A percentile compares a stretch with the other conserved stretches of the same genome.
These are phyloP conservation scores for Tolypocladium inflatum DNA, from an alignment of 2,329 filamentous ascomycete species.

Conservation along the genomic window DNA sequence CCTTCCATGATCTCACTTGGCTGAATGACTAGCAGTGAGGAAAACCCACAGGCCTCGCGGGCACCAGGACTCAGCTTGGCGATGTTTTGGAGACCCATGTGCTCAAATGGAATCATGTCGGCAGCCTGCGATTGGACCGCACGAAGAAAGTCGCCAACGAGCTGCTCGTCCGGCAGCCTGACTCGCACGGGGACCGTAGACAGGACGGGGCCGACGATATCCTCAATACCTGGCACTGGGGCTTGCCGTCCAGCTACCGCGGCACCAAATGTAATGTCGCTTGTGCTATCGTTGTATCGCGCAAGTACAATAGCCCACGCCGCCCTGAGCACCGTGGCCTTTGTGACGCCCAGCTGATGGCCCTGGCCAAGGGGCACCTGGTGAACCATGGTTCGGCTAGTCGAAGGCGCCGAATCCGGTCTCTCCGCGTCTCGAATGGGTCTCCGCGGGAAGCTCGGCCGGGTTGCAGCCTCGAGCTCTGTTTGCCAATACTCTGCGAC, in stretches of 20 bases:
- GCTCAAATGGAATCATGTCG: conserved; percentile 12
- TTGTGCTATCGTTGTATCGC: not conserved
- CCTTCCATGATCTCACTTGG: not conserved
- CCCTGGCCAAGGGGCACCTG: not conserved
- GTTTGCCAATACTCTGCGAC: too few species aligned
- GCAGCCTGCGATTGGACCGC: conserved; percentile 10
- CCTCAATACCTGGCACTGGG: not conserved
- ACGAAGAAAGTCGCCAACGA: conserved; percentile 5
- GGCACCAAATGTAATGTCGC: not conserved
- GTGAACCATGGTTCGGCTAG: too few species aligned
- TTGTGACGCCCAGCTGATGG: too few species aligned
- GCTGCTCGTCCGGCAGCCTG: too few species aligned
- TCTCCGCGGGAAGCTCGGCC: too few species aligned
- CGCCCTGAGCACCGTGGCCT: too few species aligned
- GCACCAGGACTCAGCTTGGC: conserved; percentile 2
- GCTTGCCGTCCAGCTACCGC: not conserved
- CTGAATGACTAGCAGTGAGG: conserved; percentile 7
- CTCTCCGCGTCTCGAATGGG: too few species aligned
- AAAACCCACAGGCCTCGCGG: conserved; percentile 2
- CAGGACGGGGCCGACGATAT: not conserved
- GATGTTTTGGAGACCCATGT: conserved; percentile 18
- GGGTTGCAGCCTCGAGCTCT: too few species aligned
- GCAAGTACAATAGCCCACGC: not conserved
- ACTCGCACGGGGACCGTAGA: not conserved
- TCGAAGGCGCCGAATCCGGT: too few species aligned